Evolutionary conservation across 2,329 filamentous ascomycete species (phyloP).

Genomic region (Metarhizium humberi): DNA sequence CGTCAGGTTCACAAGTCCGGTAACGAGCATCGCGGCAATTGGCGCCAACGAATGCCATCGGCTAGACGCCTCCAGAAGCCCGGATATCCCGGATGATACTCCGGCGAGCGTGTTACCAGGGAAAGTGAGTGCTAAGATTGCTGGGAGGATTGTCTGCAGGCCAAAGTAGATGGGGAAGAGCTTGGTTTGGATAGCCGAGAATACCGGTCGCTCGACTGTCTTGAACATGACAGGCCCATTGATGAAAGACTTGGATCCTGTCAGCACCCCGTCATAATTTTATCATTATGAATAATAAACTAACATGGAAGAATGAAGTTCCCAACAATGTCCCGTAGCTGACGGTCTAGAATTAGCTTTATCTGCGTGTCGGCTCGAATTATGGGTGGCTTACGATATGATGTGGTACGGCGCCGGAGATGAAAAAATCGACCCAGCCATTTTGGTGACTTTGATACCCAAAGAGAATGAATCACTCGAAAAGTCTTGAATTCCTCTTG

Average conservation of each 20-base stretch:
- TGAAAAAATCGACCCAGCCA: conserved; percentile 44
- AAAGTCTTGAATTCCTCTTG: neutral
- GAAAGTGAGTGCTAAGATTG: conserved; percentile 69
- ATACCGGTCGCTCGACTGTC: conserved; percentile 67
- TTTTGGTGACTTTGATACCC: conserved; percentile 13
- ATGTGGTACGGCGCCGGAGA: conserved; percentile 68
- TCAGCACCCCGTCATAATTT: neutral
- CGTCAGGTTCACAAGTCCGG: conserved; percentile 59
- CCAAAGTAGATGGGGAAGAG: conserved; percentile 86
- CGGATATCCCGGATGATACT: conserved; percentile 37
- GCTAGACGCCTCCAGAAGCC: conserved; percentile 51
- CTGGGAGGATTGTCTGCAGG: conserved; percentile 67
- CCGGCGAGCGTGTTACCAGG: conserved; percentile 50
- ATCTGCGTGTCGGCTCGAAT: neutral
- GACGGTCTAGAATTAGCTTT: conserved; percentile 12
- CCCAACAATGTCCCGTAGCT: conserved; percentile 87
- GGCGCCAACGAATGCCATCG: conserved; percentile 58
- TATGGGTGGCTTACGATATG: conserved; percentile 46
- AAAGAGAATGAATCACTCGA: neutral
- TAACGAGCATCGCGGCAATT: conserved; percentile 59
- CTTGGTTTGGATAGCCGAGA: conserved; percentile 68
- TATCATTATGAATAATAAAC: neutral
- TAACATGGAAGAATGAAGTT: conserved; percentile 74
- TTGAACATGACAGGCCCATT: conserved; percentile 68
- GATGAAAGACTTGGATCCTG: conserved; percentile 54